phyloP scores from a whole-genome alignment of 306 rosid species.

The Gillenia trifoliata region DNA sequence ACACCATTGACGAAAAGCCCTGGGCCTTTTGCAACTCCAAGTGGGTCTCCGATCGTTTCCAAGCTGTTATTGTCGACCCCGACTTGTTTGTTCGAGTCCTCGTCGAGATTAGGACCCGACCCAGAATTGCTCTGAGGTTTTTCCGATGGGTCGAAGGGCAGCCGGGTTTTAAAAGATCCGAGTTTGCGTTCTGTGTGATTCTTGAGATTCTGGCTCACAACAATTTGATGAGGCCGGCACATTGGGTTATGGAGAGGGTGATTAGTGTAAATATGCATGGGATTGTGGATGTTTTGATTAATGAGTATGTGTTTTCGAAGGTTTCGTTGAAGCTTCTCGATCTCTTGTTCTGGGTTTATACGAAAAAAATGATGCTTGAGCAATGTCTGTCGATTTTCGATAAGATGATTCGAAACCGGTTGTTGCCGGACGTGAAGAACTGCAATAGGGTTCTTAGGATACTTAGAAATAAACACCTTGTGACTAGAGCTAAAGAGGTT shows the following conservation, averaged over 20 bases:
- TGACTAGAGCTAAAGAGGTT: neutral
- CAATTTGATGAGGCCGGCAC: neutral
- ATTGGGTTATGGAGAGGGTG: neutral
- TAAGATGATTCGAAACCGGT: neutral
- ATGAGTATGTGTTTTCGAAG: neutral
- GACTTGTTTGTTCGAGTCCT: slow-evolving; percentile 50
- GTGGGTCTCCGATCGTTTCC: slow-evolving; percentile 33
- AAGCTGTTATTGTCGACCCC: slow-evolving; percentile 49
- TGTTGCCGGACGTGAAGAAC: neutral
- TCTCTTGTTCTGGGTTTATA: neutral
- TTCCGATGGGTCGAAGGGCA: slow-evolving; percentile 48
- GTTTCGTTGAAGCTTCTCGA: neutral
- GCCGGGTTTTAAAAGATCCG: neutral
- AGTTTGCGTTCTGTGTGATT: neutral
- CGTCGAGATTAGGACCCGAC: slow-evolving; percentile 33
- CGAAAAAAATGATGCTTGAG: neutral
- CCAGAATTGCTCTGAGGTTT: slow-evolving; percentile 54
- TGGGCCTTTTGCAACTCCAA: slow-evolving; percentile 28
- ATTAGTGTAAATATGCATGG: neutral
- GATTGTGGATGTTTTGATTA: neutral
- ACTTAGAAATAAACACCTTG: neutral
- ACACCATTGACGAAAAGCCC: slow-evolving; percentile 36
- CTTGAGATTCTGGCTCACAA: neutral
- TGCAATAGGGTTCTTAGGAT: neutral
- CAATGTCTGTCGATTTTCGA: neutral